These are phyloP conservation scores for Pseudogymnoascus sp. DNA, from an alignment of 2,329 filamentous ascomycete species.

Conservation along the genomic window DNA sequence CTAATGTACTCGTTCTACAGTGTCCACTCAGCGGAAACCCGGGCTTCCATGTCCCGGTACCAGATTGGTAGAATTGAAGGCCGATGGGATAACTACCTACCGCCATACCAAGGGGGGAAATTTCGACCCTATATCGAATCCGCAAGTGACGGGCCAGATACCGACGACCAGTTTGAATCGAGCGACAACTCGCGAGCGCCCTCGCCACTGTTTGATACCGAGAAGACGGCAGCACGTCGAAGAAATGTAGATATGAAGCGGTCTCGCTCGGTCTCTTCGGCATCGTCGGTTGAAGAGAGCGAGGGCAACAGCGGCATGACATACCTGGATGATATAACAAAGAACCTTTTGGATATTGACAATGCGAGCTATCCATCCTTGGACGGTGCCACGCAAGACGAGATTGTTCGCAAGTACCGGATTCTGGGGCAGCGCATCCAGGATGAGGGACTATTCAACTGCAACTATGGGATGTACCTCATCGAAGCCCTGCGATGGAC, in stretches of 20 bases:
- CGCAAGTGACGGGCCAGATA: neutral
- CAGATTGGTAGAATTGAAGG: slow-evolving; percentile 77
- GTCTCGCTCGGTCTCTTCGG: slow-evolving; percentile 51
- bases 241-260: slow-evolving; percentile 22
- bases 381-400: slow-evolving; percentile 63
- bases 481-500: slow-evolving; percentile 67
- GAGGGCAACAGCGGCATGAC: slow-evolving; percentile 47
- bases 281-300: slow-evolving; percentile 42
- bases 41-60: slow-evolving; percentile 68
- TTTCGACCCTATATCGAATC: slow-evolving; percentile 50
- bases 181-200: slow-evolving; percentile 24
- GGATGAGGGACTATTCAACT: slow-evolving; percentile 71
- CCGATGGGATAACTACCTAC: slow-evolving; percentile 77
- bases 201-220: slow-evolving; percentile 27
- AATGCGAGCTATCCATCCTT: slow-evolving; percentile 72
- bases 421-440: slow-evolving; percentile 62
- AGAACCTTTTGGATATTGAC: slow-evolving; percentile 67
- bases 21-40: slow-evolving; percentile 73
- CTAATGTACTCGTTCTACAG: slow-evolving; percentile 35
- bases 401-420: slow-evolving; percentile 76
- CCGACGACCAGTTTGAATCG: slow-evolving; percentile 22
- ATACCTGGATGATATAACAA: slow-evolving; percentile 65
- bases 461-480: slow-evolving; percentile 73
- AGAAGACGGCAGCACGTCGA: slow-evolving; percentile 17
- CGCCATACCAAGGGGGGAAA: slow-evolving; percentile 82